Conservation (phyloP, 176 grass and related monocot species). For the Zea mays region DNA sequence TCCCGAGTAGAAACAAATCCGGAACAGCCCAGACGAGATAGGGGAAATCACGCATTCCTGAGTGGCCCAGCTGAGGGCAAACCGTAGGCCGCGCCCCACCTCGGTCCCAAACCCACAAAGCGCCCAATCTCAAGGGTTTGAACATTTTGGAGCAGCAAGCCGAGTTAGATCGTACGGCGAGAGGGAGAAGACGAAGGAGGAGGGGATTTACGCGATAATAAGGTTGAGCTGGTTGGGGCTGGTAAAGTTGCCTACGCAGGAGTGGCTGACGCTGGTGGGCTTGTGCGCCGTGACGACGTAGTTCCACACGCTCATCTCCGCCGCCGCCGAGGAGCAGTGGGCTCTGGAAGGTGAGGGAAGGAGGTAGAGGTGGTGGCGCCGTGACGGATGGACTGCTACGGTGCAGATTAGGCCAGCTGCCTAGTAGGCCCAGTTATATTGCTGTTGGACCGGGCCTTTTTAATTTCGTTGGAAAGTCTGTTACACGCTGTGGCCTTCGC, state of each 20-base stretch:
- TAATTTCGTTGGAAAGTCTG: neutral
- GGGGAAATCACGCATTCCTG: neutral
- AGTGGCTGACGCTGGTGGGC: conserved; percentile 97
- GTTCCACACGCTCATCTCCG: conserved; percentile 98
- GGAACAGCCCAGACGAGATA: neutral
- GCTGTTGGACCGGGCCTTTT: neutral
- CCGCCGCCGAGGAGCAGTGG: conserved; percentile 17
- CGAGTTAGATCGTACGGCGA: neutral
- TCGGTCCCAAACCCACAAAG: neutral
- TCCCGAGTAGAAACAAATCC: neutral
- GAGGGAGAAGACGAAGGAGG: neutral
- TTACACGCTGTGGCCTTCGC: too few species aligned
- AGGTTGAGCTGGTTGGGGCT: conserved; percentile 85
- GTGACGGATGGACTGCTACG: neutral
- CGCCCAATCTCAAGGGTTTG: neutral
- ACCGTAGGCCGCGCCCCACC: conserved; percentile 21
- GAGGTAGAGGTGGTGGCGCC: neutral
- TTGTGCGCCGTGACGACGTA: conserved; percentile 98
- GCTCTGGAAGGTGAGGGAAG: neutral
- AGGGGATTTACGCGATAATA: conserved; percentile 66
- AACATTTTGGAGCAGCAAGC: neutral
- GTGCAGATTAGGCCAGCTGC: neutral
- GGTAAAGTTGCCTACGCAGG: conserved; percentile 99
- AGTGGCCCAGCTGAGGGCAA: conserved; percentile 5
- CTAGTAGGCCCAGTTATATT: neutral